These are phyloP conservation scores for Leccinum pachyderme DNA, from an alignment of 1,284 basidiomycete species.

Conservation along the genomic window DNA sequence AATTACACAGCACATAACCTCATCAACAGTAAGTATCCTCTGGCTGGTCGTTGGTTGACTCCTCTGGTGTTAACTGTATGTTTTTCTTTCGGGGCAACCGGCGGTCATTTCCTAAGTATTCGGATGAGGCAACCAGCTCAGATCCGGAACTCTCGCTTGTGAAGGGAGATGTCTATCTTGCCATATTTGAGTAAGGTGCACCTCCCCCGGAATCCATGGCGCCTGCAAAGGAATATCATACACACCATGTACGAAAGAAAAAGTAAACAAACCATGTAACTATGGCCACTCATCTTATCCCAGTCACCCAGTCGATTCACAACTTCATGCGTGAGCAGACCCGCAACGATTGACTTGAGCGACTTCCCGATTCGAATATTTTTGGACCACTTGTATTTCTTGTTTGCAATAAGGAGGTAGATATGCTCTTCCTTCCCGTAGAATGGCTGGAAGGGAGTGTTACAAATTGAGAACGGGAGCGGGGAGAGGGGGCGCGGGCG, in stretches of 20 bases:
- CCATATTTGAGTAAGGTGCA: slow-evolving; percentile 22
- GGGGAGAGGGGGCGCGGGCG: no score
- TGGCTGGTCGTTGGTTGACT: neutral
- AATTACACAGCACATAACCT: neutral
- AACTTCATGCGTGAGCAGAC: slow-evolving; percentile 39
- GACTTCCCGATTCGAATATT: slow-evolving; percentile 35
- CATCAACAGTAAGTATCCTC: neutral
- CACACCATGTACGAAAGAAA: neutral
- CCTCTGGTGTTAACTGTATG: neutral
- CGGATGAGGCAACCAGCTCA: slow-evolving; percentile 19
- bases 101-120: slow-evolving; percentile 33
- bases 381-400: slow-evolving; percentile 37
- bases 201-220: slow-evolving; percentile 31
- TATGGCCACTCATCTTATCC: slow-evolving; percentile 39
- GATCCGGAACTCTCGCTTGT: slow-evolving; percentile 21
- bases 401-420: slow-evolving; percentile 23
- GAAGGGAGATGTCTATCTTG: slow-evolving; percentile 25
- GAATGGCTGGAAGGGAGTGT: slow-evolving; percentile 34
- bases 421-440: slow-evolving; percentile 28
- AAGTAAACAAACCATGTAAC: slow-evolving; percentile 40
- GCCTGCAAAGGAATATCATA: slow-evolving; percentile 22
- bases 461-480: neutral
- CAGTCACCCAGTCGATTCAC: slow-evolving; percentile 45
- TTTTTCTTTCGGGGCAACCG: slow-evolving; percentile 30
- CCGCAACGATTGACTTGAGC: slow-evolving; percentile 41